Evolutionary conservation across 2,329 filamentous ascomycete genomes (phyloP), one percentile per base, ranked within the genome.

Genomic region (Monilinia aucupariae): DNA sequence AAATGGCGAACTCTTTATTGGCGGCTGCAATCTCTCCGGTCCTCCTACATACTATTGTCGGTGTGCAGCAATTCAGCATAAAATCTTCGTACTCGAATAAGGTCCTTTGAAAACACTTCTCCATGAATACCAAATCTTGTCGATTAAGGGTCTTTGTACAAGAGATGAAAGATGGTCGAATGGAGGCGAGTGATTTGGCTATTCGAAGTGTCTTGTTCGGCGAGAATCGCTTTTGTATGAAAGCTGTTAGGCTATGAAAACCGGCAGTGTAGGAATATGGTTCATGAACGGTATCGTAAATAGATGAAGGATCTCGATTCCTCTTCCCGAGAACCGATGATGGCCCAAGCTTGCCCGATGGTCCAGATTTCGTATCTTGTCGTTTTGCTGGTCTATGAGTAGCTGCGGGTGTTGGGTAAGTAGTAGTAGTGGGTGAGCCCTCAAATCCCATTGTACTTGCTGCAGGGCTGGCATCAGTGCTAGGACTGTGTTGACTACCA

Each of bases 11-110:
- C 74, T 97, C 94, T 76, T 97, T 96, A 74, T 94, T 96, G 27
- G 96, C 91, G 4, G 91, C 91, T 0, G 92, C 92, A n/a, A 99
- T 86, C 75, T 97, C 94, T 58, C 94, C 94, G 0, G 92, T 96
- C 54, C 94, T 86, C 54, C 94, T 86, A 72, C 91, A 96, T 32
- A 97, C 91, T 64, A 99, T 86, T 0, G 92, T 96, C 0, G 94
- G 94, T 4, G 92, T 96, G 47, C 91, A 91, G 65, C 89, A 91
- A 67, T 91, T 87, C 63, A 90, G 86, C 79, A 97, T 89, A 68
- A 96, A 94, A 68, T 96, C 91, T 73, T 97, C 91, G 71, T 96
- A 96, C 74, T 96, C 92, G 72, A 92, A 91, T 13, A 97, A 80
- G 0, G 91, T 96, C 45, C 94, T 85, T 76, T 99, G 94, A 73